These are phyloP conservation scores for Saccharomyces uvarum DNA, from an alignment of 1,139 yeast species.

Conservation along the genomic window DNA sequence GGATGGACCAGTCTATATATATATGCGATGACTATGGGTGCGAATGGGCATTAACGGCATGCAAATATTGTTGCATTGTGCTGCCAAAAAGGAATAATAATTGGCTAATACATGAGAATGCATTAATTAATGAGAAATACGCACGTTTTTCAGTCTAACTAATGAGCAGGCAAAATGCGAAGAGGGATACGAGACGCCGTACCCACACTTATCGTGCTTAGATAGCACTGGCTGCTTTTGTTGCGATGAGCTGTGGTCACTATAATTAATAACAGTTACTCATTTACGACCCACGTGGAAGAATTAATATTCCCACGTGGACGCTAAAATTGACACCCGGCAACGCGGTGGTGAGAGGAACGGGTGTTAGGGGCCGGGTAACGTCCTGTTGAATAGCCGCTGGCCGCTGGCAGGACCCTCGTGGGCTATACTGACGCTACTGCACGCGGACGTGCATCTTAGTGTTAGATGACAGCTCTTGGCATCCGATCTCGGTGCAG, in stretches of 20 bases:
- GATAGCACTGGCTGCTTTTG: not conserved
- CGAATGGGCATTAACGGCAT: not conserved
- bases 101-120: not conserved
- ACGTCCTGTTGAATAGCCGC: not conserved
- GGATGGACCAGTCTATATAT: not conserved
- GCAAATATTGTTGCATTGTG: not conserved
- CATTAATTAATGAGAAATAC: not conserved
- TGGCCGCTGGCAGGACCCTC: not conserved
- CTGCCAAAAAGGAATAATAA: not conserved
- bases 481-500: not conserved
- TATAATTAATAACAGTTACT: not conserved
- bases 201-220: not conserved
- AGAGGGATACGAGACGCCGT: not conserved
- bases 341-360: not conserved
- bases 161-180: not conserved
- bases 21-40: not conserved
- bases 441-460: not conserved
- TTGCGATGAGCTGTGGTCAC: not conserved
- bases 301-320: not conserved
- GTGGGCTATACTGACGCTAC: not conserved
- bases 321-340: not conserved
- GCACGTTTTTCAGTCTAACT: not conserved
- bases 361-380: not conserved
- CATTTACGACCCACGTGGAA: not conserved
- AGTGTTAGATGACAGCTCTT: not conserved